Conservation (phyloP, 345 rosid genomes). For the Arabis hirsuta region DNA sequence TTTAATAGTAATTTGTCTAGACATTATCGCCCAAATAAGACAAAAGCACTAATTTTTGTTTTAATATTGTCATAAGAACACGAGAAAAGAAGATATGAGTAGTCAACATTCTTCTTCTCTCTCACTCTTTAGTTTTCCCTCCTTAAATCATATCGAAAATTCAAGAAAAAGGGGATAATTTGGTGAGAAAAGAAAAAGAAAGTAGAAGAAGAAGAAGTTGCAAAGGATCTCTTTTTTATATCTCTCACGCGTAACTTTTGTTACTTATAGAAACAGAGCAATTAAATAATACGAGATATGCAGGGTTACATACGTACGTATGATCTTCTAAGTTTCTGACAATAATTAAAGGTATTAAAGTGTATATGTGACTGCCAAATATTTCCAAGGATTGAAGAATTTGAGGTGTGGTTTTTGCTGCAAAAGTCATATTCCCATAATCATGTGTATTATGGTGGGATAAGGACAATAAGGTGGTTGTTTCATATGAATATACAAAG, state of each 20-base stretch:
- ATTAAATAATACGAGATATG: constrained; percentile 14
- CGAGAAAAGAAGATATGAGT: constrained; percentile 35
- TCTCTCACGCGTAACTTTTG: constrained; percentile 38
- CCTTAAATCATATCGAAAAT: constrained; percentile 18
- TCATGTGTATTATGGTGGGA: constrained; percentile 36
- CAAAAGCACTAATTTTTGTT: constrained; percentile 1
- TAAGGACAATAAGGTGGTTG: constrained; percentile 32
- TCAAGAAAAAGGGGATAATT: constrained; percentile 11
- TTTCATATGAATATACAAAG: constrained; percentile 24
- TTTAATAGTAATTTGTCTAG: constrained; percentile 32
- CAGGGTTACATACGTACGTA: constrained; percentile 21
- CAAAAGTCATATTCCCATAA: constrained; percentile 22
- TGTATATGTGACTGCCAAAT: constrained; percentile 1
- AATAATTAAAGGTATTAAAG: constrained; percentile 11
- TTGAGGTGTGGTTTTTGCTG: constrained; percentile 35
- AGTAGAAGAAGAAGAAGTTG: constrained; percentile 20
- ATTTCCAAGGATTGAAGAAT: constrained; percentile 15
- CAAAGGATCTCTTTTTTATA: constrained; percentile 37
- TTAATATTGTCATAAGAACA: constrained; percentile 35
- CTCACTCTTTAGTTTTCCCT: constrained; percentile 34
- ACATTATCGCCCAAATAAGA: constrained; percentile 43
- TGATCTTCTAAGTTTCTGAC: background rate
- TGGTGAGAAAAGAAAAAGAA: background rate
- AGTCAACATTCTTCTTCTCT: constrained; percentile 24
- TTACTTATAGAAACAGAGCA: constrained; percentile 5